A percentile compares a stretch with the other conserved stretches of the same genome.
These are phyloP conservation scores for Colletotrichum sp. DNA, from an alignment of 2,329 filamentous ascomycete genomes.

Conservation along the genomic window DNA sequence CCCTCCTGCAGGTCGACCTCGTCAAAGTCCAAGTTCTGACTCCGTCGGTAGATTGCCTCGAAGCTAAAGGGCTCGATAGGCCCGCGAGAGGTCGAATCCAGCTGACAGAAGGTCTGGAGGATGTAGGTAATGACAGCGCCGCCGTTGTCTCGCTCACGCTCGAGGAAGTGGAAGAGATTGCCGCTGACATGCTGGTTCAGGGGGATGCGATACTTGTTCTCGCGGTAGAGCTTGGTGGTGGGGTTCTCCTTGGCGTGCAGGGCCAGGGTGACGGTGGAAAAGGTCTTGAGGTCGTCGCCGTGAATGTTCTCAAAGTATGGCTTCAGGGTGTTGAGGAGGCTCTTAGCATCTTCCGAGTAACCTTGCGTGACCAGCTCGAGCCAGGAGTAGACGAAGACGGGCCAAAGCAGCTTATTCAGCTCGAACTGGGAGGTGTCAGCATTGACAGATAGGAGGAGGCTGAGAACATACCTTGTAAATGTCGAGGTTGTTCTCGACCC, in stretches of 20 bases:
- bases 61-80: constrained; percentile 70
- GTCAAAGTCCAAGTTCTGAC: constrained; percentile 66
- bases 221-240: constrained; percentile 80
- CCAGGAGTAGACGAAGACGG: constrained; percentile 92
- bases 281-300: constrained; percentile 76
- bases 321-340: constrained; percentile 74
- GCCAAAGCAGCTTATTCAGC: constrained; percentile 87
- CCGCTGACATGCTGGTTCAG: constrained; percentile 86
- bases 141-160: constrained; percentile 83
- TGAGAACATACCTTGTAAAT: constrained; percentile 77
- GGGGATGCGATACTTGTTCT: constrained; percentile 88
- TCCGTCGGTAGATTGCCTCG: constrained; percentile 62
- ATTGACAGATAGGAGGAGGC: background rate
- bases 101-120: constrained; percentile 64
- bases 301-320: constrained; percentile 77
- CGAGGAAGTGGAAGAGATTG: constrained; percentile 85
- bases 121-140: constrained; percentile 80
- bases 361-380: constrained; percentile 78
- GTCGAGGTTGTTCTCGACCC: constrained; percentile 91
- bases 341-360: constrained; percentile 73
- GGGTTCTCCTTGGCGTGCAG: constrained; percentile 80
- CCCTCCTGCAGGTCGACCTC: constrained; percentile 69
- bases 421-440: constrained; percentile 67
- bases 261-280: constrained; percentile 77
- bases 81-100: constrained; percentile 64